phyloP scores from a whole-genome alignment of 352 stramenopile species.

The Pythium brassicae region DNA sequence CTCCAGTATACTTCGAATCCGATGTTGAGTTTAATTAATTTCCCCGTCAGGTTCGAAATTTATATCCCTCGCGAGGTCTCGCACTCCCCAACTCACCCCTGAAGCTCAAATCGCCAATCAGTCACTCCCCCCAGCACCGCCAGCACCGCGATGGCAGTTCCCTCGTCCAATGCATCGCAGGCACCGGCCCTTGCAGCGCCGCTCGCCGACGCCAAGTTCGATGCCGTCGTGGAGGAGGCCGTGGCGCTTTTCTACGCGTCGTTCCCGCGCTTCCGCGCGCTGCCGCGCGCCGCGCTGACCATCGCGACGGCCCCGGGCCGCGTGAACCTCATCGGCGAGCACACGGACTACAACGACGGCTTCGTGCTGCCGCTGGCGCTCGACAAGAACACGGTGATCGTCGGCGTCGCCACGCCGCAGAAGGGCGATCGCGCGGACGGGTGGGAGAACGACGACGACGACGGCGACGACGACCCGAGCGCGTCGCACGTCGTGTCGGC shows the following conservation, averaged over 20 bases:
- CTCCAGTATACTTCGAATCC: not conserved
- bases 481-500: constrained; percentile 46
- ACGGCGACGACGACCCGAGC: constrained; percentile 19
- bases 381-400: constrained; percentile 87
- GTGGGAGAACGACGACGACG: constrained; percentile 1
- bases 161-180: not conserved
- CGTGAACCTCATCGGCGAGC: constrained; percentile 96
- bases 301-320: constrained; percentile 85
- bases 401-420: constrained; percentile 37
- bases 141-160: not conserved
- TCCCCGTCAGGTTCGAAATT: not conserved
- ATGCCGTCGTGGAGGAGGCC: constrained; percentile 42
- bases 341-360: constrained; percentile 96
- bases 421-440: not conserved
- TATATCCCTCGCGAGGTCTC: too few relatives aligned
- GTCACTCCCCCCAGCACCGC: too few relatives aligned
- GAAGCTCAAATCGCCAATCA: too few relatives aligned
- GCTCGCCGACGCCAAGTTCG: constrained; percentile 13
- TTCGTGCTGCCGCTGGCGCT: constrained; percentile 95
- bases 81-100: too few relatives aligned
- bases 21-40: not conserved
- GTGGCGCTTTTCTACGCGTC: constrained; percentile 57
- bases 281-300: constrained; percentile 38
- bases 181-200: not conserved
- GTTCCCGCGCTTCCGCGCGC: constrained; percentile 30